Conservation (phyloP, 768 basidiomycete species). For the Clitopilus hobsonii region DNA sequence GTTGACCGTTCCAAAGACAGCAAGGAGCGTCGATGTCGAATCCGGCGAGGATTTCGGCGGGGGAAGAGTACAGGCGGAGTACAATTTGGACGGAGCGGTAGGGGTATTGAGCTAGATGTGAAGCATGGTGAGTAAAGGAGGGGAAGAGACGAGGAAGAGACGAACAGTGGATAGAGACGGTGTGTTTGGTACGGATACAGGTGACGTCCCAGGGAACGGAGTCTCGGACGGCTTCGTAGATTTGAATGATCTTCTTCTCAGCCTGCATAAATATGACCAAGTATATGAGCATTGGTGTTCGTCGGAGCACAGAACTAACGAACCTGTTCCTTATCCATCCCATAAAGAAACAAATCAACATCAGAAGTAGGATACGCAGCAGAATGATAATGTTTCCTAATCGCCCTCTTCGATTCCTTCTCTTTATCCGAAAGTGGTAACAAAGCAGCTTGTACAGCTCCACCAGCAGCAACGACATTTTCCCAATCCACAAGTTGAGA, state of each 20-base stretch:
- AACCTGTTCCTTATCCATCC: constrained; percentile 50
- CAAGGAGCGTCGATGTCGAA: constrained; percentile 67
- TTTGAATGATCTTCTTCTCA: constrained; percentile 51
- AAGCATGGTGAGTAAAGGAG: not conserved
- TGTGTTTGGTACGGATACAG: constrained; percentile 62
- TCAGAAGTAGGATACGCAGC: constrained; percentile 56
- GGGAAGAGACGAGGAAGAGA: not conserved
- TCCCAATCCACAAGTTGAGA: constrained; percentile 58
- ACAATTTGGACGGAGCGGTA: constrained; percentile 66
- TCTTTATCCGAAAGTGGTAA: constrained; percentile 42
- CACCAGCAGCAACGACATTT: constrained; percentile 61
- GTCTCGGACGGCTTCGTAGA: constrained; percentile 62
- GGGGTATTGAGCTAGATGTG: constrained; percentile 52
- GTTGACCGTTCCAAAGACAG: constrained; percentile 47
- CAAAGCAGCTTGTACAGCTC: constrained; percentile 55
- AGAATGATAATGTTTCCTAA: constrained; percentile 54
- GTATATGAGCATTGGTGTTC: not conserved
- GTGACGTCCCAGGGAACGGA: constrained; percentile 68
- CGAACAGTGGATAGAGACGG: constrained; percentile 59
- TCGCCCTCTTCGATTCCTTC: constrained; percentile 49
- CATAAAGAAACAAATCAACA: constrained; percentile 61
- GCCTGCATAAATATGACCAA: constrained; percentile 30
- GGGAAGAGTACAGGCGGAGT: constrained; percentile 57
- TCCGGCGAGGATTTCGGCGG: constrained; percentile 61
- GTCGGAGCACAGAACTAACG: constrained; percentile 1